Conservation (phyloP, 2,329 filamentous ascomycete genomes). For the Bipolaris zeicola region DNA sequence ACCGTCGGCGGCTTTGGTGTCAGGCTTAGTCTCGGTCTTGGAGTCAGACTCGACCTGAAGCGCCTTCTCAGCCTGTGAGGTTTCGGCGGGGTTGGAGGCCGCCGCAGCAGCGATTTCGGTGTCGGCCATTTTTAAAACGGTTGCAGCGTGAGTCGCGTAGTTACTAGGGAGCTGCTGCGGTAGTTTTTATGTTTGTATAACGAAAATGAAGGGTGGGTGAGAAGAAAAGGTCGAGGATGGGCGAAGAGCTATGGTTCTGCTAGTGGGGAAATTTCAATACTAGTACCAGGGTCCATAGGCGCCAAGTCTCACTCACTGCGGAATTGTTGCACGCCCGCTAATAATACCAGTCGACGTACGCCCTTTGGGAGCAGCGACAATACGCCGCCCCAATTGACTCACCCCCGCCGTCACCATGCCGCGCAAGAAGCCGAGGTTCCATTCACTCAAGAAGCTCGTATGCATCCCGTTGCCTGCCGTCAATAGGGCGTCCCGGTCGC, state of each 20-base stretch:
- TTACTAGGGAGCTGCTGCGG: constrained; percentile 2
- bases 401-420: constrained; percentile 38
- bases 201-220: constrained; percentile 1
- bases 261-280: constrained; percentile 21
- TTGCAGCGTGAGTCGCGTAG: constrained; percentile 16
- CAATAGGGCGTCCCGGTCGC: neutral
- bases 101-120: constrained; percentile 23
- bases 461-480: constrained; percentile 34
- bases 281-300: constrained; percentile 11
- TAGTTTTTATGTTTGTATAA: neutral
- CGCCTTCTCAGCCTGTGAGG: constrained; percentile 19
- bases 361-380: constrained; percentile 8
- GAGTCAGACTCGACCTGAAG: constrained; percentile 17
- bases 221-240: constrained; percentile 9
- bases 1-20: constrained; percentile 11
- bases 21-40: constrained; percentile 18
- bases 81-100: constrained; percentile 27
- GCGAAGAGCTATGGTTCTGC: constrained; percentile 13
- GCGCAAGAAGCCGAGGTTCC: constrained; percentile 62
- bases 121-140: constrained; percentile 30
- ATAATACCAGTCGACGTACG: constrained; percentile 5
- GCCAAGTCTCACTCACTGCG: neutral
- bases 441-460: constrained; percentile 70
- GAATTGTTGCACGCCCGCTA: constrained; percentile 12
- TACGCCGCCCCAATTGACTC: constrained; percentile 9